Conservation (phyloP, 2,329 filamentous ascomycete genomes). For the Aspergillus nomiae region DNA sequence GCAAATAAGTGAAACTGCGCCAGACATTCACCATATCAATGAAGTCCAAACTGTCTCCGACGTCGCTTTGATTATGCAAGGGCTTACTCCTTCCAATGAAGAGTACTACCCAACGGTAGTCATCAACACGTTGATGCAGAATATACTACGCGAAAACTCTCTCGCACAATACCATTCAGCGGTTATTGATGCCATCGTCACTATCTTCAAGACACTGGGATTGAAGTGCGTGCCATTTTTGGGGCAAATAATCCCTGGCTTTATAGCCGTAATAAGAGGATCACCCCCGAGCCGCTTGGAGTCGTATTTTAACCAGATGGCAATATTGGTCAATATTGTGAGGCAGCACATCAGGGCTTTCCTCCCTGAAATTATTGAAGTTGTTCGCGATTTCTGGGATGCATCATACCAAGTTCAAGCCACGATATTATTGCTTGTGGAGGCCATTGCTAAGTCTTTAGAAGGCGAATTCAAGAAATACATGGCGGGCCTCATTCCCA, state of each 20-base stretch:
- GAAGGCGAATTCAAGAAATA: slow-evolving; percentile 99
- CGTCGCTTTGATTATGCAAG: slow-evolving; percentile 97
- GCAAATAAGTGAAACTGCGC: slow-evolving; percentile 86
- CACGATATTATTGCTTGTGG: slow-evolving; percentile 88
- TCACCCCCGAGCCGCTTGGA: slow-evolving; percentile 79
- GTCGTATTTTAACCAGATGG: slow-evolving; percentile 96
- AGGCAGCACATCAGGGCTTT: slow-evolving; percentile 94
- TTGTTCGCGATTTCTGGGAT: slow-evolving; percentile 90
- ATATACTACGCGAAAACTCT: slow-evolving; percentile 85
- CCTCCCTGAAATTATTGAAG: slow-evolving; percentile 79
- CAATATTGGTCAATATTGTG: slow-evolving; percentile 90
- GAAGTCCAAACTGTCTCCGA: slow-evolving; percentile 77
- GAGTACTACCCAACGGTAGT: slow-evolving; percentile 98
- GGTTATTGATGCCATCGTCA: slow-evolving; percentile 97
- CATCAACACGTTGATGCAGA: slow-evolving; percentile 87
- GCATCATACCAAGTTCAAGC: slow-evolving; percentile 77
- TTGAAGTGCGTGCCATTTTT: slow-evolving; percentile 96
- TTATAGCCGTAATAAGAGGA: slow-evolving; percentile 82
- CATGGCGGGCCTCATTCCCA: slow-evolving; percentile 79
- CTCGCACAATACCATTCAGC: slow-evolving; percentile 87
- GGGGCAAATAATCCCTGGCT: slow-evolving; percentile 90
- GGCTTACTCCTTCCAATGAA: slow-evolving; percentile 92
- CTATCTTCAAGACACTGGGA: slow-evolving; percentile 94
- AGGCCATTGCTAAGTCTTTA: slow-evolving; percentile 88
- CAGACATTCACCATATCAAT: slow-evolving; percentile 73